Percentiles rank a stretch among this genome's conserved stretches.
Evolutionary conservation across 805 yeast species (phyloP).

Genomic region (Wickerhamomyces sydowiorum): DNA sequence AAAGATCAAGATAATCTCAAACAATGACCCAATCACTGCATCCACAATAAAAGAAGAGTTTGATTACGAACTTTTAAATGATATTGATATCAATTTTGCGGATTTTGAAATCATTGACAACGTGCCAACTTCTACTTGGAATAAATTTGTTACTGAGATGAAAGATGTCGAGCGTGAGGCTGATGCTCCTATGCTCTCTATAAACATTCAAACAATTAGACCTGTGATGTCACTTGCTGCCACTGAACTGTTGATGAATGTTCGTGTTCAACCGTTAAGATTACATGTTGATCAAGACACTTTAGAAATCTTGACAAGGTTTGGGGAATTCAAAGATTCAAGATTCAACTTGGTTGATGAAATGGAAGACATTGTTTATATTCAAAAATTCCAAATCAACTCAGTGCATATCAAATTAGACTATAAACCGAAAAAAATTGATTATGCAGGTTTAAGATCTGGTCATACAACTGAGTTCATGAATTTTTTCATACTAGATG

Average conservation of each 20-base stretch:
- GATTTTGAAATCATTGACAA: slow-evolving; percentile 66
- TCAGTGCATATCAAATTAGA: slow-evolving; percentile 65
- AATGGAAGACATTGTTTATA: slow-evolving; percentile 58
- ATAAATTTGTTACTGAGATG: slow-evolving; percentile 69
- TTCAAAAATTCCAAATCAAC: slow-evolving; percentile 62
- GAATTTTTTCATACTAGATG: slow-evolving; percentile 86
- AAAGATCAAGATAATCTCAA: slow-evolving; percentile 37
- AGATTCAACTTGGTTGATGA: slow-evolving; percentile 57
- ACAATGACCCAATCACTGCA: slow-evolving; percentile 37
- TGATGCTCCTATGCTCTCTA: slow-evolving; percentile 56
- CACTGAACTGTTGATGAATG: slow-evolving; percentile 53
- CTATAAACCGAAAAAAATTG: slow-evolving; percentile 87
- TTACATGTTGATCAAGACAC: slow-evolving; percentile 93
- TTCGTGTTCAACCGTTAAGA: slow-evolving; percentile 65
- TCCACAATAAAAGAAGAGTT: slow-evolving; percentile 14
- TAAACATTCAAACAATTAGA: slow-evolving; percentile 51
- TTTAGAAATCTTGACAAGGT: slow-evolving; percentile 73
- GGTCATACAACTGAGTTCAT: slow-evolving; percentile 85
- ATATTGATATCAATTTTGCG: slow-evolving; percentile 41
- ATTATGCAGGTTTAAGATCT: slow-evolving; percentile 76
- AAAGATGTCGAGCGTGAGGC: slow-evolving; percentile 62
- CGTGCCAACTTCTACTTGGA: slow-evolving; percentile 87
- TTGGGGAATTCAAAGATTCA: slow-evolving; percentile 71
- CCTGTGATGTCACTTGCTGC: slow-evolving; percentile 63
- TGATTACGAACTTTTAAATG: slow-evolving; percentile 41